Percentiles rank a stretch among this genome's conserved stretches.
phyloP scores from a whole-genome alignment of 257 asterid species.

The Osmanthus fragrans region DNA sequence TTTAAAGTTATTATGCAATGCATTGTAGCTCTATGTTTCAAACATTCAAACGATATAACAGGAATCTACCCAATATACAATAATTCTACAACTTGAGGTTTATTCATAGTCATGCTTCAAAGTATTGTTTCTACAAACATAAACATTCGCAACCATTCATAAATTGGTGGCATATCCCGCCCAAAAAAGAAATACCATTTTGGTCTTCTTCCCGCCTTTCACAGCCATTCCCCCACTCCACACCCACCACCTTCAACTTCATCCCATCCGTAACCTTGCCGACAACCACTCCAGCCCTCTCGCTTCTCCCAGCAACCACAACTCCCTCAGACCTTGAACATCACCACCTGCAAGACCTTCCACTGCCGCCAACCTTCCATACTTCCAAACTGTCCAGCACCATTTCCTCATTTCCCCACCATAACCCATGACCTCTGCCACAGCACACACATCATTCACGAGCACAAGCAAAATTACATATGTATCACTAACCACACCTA shows the following conservation, averaged over 20 bases:
- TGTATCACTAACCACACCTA: not conserved
- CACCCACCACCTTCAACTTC: not conserved
- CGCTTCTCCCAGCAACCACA: not conserved
- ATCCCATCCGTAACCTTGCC: not conserved
- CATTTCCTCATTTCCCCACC: not conserved
- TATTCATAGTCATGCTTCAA: not conserved
- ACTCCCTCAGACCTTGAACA: not conserved
- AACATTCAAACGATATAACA: not conserved
- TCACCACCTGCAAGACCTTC: not conserved
- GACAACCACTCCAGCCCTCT: not conserved
- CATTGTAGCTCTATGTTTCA: not conserved
- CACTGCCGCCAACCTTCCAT: not conserved
- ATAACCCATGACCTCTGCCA: not conserved
- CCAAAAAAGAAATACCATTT: not conserved
- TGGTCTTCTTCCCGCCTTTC: not conserved
- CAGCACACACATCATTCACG: not conserved
- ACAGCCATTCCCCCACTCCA: not conserved
- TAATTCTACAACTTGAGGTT: not conserved
- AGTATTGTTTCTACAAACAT: not conserved
- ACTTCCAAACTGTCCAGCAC: not conserved
- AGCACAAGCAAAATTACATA: not conserved
- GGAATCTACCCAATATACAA: too few species aligned
- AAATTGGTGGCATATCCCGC: not conserved
- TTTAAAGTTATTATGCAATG: conserved; percentile 12
- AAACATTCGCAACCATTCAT: not conserved